Conservation (phyloP, 2,329 filamentous ascomycete genomes). For the Tolypocladium guangdongense region DNA sequence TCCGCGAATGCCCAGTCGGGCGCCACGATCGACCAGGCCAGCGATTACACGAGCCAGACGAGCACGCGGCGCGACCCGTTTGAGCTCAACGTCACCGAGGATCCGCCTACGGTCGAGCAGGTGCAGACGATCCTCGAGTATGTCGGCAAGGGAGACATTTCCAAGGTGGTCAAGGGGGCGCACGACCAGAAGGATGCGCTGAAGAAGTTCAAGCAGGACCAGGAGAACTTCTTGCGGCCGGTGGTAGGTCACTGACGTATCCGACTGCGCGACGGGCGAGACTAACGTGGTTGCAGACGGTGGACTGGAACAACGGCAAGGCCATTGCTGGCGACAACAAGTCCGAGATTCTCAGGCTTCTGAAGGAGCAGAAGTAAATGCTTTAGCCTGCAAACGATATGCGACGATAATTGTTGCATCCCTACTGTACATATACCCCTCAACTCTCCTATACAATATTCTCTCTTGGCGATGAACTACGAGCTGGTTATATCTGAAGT, state of each 20-base stretch:
- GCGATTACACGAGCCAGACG: slow-evolving; percentile 51
- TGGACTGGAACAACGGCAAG: slow-evolving; percentile 90
- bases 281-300: slow-evolving; percentile 32
- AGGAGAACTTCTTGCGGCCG: slow-evolving; percentile 60
- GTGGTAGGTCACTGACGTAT: slow-evolving; percentile 47
- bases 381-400: not conserved
- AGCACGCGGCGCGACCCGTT: slow-evolving; percentile 53
- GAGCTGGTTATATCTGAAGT: too few relatives aligned
- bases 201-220: slow-evolving; percentile 62
- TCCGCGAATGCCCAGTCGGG: slow-evolving; percentile 57
- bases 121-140: slow-evolving; percentile 78
- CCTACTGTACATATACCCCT: slow-evolving; percentile 2
- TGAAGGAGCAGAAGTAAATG: slow-evolving; percentile 43
- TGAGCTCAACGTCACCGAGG: slow-evolving; percentile 75
- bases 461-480: not conserved
- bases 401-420: not conserved
- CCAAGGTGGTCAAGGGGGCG: slow-evolving; percentile 61
- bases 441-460: not conserved
- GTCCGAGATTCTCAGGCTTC: slow-evolving; percentile 78
- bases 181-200: slow-evolving; percentile 65
- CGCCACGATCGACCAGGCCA: slow-evolving; percentile 65
- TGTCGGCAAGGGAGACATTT: slow-evolving; percentile 51
- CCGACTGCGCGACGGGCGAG: not conserved
- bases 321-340: slow-evolving; percentile 69
- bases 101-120: slow-evolving; percentile 70